Conservation (phyloP, 2,329 filamentous ascomycete species). For the Trichoderma atrobrunneum region DNA sequence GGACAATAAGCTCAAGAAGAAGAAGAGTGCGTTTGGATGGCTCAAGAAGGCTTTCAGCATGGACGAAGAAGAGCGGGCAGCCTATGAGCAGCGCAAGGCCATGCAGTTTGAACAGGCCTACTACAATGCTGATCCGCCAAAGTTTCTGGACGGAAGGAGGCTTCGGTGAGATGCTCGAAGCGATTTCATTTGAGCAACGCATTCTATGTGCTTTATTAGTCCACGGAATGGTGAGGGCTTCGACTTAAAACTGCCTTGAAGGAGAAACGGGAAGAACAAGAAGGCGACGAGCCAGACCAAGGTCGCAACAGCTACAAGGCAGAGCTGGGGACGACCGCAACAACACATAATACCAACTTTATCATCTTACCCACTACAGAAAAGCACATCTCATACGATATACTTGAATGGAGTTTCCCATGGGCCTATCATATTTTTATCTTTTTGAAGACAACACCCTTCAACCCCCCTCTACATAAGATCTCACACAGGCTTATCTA, state of each 20-base stretch:
- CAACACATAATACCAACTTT: not conserved
- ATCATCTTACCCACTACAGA: not conserved
- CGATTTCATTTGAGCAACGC: not conserved
- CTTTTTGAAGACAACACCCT: not conserved
- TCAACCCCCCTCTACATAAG: not conserved
- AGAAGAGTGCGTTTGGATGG: constrained; percentile 66
- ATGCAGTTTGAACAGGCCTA: constrained; percentile 47
- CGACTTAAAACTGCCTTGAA: not conserved
- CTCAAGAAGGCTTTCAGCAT: constrained; percentile 65
- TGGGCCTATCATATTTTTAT: not conserved
- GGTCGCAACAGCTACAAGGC: not conserved
- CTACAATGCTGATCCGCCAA: constrained; percentile 49
- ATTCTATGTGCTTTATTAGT: not conserved
- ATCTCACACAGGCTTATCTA: not conserved
- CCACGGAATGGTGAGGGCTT: not conserved
- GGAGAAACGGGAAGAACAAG: not conserved
- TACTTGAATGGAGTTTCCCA: not conserved
- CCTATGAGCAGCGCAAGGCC: constrained; percentile 55
- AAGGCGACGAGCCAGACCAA: not conserved
- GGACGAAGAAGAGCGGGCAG: constrained; percentile 60
- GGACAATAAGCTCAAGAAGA: constrained; percentile 57
- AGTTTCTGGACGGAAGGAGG: constrained; percentile 56
- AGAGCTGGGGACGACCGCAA: not conserved
- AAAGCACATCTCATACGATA: not conserved
- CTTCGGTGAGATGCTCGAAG: constrained; percentile 29